A percentile compares a stretch with the other conserved stretches of the same genome.
phyloP scores from a whole-genome alignment of 2,329 filamentous ascomycete genomes.

The Cylindrodendrum hubeiense region DNA sequence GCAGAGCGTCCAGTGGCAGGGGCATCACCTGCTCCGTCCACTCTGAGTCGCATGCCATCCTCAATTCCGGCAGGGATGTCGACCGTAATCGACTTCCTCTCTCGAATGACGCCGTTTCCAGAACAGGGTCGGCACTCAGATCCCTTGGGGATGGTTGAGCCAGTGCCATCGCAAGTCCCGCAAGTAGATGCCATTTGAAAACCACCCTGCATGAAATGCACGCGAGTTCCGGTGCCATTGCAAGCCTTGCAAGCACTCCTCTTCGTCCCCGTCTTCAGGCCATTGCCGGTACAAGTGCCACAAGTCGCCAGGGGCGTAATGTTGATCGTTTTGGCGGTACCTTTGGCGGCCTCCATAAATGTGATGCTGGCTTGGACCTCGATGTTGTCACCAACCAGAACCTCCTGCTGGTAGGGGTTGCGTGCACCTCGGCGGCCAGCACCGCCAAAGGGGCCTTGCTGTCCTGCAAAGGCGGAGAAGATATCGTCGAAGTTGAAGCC shows the following conservation, averaged over 20 bases:
- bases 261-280: conserved; percentile 84
- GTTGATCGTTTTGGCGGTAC: conserved; percentile 86
- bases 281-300: conserved; percentile 84
- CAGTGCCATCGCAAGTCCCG: conserved; percentile 82
- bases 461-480: conserved; percentile 85
- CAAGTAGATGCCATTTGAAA: conserved; percentile 98
- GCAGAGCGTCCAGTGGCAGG: conserved; percentile 79
- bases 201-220: conserved; percentile 90
- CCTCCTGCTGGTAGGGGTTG: conserved; percentile 80
- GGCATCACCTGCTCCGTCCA: conserved; percentile 89
- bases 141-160: conserved; percentile 80
- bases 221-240: conserved; percentile 85
- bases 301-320: conserved; percentile 87
- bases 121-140: conserved; percentile 84
- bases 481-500: conserved; percentile 98
- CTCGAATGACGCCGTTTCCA: conserved; percentile 86
- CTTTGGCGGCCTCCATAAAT: conserved; percentile 97
- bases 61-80: conserved; percentile 97
- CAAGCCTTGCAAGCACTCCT: conserved; percentile 82
- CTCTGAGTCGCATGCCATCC: conserved; percentile 91
- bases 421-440: conserved; percentile 57
- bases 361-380: conserved; percentile 93
- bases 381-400: conserved; percentile 94
- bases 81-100: conserved; percentile 85
- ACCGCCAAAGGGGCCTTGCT: conserved; percentile 67